These are phyloP conservation scores for Kandelia obovata DNA, from an alignment of 345 rosid species.

Conservation along the genomic window DNA sequence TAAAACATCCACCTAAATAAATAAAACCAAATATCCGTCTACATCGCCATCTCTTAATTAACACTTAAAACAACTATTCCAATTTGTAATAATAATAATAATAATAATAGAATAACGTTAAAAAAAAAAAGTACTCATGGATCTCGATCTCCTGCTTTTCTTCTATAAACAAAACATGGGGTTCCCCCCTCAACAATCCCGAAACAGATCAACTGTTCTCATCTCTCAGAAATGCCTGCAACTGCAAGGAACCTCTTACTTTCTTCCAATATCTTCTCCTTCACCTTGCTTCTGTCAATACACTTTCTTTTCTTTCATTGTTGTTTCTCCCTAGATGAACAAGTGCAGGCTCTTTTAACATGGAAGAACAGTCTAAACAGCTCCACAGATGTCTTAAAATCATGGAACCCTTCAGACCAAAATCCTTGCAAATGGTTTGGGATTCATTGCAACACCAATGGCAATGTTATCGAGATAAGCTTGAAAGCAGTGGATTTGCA, in stretches of 20 bases:
- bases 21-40: slow-evolving; percentile 21
- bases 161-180: slow-evolving; percentile 85
- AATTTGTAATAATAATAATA: neutral
- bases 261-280: slow-evolving; percentile 36
- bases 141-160: slow-evolving; percentile 69
- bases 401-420: slow-evolving; percentile 57
- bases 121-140: slow-evolving; percentile 35
- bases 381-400: slow-evolving; percentile 41
- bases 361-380: slow-evolving; percentile 70
- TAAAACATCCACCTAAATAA: slow-evolving; percentile 8
- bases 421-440: slow-evolving; percentile 81
- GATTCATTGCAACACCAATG: slow-evolving; percentile 57
- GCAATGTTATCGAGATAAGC: slow-evolving; percentile 51
- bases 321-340: slow-evolving; percentile 60
- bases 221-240: slow-evolving; percentile 59
- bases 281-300: slow-evolving; percentile 41
- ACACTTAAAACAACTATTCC: slow-evolving; percentile 6
- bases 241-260: slow-evolving; percentile 42
- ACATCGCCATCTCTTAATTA: slow-evolving; percentile 34
- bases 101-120: slow-evolving; percentile 14
- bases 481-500: slow-evolving; percentile 58
- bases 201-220: slow-evolving; percentile 31
- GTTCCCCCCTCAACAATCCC: slow-evolving; percentile 53
- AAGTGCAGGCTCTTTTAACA: slow-evolving; percentile 65
- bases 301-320: slow-evolving; percentile 38